phyloP scores from a whole-genome alignment of 352 stramenopile species.

The Phytopythium oedochilum region DNA sequence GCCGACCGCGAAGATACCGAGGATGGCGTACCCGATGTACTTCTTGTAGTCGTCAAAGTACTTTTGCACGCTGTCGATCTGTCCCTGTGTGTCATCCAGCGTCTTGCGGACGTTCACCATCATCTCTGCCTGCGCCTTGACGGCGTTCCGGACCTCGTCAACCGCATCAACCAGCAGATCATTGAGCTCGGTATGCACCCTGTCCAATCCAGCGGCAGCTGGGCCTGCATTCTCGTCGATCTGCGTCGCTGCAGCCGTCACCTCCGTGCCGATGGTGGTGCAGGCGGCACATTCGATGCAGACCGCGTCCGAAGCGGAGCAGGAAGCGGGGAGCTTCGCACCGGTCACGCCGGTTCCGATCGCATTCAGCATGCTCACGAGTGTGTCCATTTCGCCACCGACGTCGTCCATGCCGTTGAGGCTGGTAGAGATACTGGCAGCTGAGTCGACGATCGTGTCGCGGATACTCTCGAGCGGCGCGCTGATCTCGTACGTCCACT shows the following conservation, averaged over 20 bases:
- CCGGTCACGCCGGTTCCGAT: constrained; percentile 24
- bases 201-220: constrained; percentile 25
- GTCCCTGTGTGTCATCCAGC: constrained; percentile 20
- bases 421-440: constrained; percentile 19
- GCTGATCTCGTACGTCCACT: constrained; percentile 37
- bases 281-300: constrained; percentile 37
- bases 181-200: constrained; percentile 28
- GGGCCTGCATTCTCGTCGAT: constrained; percentile 33
- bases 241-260: constrained; percentile 16
- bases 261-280: constrained; percentile 28
- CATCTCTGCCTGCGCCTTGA: constrained; percentile 28
- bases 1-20: constrained; percentile 50
- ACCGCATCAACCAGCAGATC: constrained; percentile 32
- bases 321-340: constrained; percentile 26
- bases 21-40: constrained; percentile 30
- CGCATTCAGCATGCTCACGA: constrained; percentile 22
- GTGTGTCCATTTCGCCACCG: constrained; percentile 19
- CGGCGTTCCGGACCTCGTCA: constrained; percentile 22
- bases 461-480: constrained; percentile 37
- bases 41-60: constrained; percentile 41
- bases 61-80: constrained; percentile 27
- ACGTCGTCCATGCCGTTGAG: constrained; percentile 44
- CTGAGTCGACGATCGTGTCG: constrained; percentile 30
- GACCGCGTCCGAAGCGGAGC: constrained; percentile 12
- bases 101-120: constrained; percentile 18